phyloP scores from a whole-genome alignment of 768 basidiomycete species.

The Lepiota subincarnata region DNA sequence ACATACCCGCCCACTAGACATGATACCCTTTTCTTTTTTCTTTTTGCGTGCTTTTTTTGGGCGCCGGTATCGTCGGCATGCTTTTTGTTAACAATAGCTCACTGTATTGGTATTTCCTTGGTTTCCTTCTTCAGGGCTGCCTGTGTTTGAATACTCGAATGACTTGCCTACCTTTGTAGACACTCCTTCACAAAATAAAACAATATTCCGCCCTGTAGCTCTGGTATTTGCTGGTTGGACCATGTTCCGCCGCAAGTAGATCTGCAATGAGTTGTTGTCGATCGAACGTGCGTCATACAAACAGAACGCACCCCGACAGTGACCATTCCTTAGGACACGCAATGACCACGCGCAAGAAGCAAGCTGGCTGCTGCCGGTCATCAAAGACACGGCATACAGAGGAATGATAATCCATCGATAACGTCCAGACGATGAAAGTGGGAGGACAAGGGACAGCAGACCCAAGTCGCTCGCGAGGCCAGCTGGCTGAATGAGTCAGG shows the following conservation, averaged over 20 bases:
- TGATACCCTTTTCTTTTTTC: conserved; percentile 5
- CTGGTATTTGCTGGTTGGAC: no score
- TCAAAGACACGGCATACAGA: neutral
- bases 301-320: no score
- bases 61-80: conserved; percentile 3
- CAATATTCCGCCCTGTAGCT: neutral
- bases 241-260: no score
- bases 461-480: no score
- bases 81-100: conserved; percentile 6
- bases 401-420: conserved; percentile 1
- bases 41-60: neutral
- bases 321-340: neutral
- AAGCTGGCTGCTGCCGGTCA: no score
- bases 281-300: no score
- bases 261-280: no score
- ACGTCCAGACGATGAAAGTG: neutral
- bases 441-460: neutral
- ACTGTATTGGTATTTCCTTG: neutral
- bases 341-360: neutral
- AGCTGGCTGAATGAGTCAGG: neutral
- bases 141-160: neutral
- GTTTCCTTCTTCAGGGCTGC: neutral
- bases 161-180: neutral
- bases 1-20: conserved; percentile 10
- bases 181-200: neutral